phyloP scores from a whole-genome alignment of 176 grass and related monocot genomes.

The Eleusine indica region DNA sequence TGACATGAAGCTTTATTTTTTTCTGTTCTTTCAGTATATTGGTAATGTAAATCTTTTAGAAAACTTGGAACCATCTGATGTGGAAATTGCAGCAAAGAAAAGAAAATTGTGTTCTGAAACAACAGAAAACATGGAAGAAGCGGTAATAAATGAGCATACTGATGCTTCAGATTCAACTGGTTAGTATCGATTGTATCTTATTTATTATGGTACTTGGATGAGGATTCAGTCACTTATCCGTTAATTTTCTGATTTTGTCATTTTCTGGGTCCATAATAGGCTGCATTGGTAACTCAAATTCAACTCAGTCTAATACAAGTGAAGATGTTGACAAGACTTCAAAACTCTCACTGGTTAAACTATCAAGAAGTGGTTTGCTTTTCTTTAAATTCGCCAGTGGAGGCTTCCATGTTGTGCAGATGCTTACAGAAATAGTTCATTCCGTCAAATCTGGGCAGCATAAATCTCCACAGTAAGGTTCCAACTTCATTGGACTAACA shows the following conservation, averaged over 20 bases:
- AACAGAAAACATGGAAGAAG: conserved; percentile 43
- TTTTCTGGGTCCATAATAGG: conserved; percentile 46
- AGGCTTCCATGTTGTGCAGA: conserved; percentile 56
- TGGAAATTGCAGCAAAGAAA: conserved; percentile 58
- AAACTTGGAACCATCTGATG: conserved; percentile 45
- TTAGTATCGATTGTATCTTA: conserved; percentile 37
- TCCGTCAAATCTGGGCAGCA: conserved; percentile 68
- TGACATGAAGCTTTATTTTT: conserved; percentile 27
- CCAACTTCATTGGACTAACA: conserved; percentile 10
- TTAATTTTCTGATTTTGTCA: conserved; percentile 36
- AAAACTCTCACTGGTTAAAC: conserved; percentile 83
- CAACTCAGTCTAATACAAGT: conserved; percentile 44
- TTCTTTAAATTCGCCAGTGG: conserved; percentile 76
- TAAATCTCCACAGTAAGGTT: conserved; percentile 75
- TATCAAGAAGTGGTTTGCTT: conserved; percentile 83
- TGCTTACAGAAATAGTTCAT: conserved; percentile 67
- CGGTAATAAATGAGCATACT: conserved; percentile 26
- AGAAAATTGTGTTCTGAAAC: conserved; percentile 65
- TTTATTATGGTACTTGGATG: conserved; percentile 22
- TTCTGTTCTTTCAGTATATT: conserved; percentile 58
- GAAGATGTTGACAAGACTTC: conserved; percentile 40
- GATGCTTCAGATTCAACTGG: conserved; percentile 49
- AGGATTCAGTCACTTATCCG: background rate
- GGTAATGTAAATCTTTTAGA: conserved; percentile 34
- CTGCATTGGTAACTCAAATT: conserved; percentile 28